Evolutionary conservation across 148 eudicot species (phyloP).

Genomic region (Drosera capensis): DNA sequence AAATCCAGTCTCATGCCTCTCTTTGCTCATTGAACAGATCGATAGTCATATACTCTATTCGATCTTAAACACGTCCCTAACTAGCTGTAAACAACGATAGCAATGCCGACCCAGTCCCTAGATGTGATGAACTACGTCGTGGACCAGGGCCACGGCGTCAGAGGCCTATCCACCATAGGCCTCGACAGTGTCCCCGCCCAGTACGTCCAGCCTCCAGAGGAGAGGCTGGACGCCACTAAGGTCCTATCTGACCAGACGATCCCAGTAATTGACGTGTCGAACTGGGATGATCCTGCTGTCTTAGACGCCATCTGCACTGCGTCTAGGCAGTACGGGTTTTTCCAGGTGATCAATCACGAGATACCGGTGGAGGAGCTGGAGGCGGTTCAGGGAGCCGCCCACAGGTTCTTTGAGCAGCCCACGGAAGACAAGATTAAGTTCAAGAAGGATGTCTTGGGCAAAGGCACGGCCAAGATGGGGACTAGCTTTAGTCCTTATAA

Average conservation of each 20-base stretch:
- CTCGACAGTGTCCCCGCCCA: background rate
- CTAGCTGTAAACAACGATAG: too few species aligned
- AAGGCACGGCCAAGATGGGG: slow-evolving; percentile 10
- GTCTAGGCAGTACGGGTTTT: slow-evolving; percentile 15
- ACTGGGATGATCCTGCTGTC: slow-evolving; percentile 10
- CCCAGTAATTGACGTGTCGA: slow-evolving; percentile 14
- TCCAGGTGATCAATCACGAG: slow-evolving; percentile 16
- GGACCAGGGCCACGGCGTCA: slow-evolving; percentile 3
- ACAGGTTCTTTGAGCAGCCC: slow-evolving; percentile 14
- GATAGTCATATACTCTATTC: too few species aligned
- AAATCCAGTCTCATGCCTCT: too few species aligned
- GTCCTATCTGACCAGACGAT: slow-evolving; percentile 6
- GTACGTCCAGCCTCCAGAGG: slow-evolving; percentile 4
- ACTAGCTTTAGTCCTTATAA: slow-evolving; percentile 25
- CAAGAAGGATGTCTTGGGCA: slow-evolving; percentile 6
- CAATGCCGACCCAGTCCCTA: slow-evolving; percentile 3
- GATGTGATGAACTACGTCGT: slow-evolving; percentile 3
- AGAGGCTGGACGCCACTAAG: slow-evolving; percentile 1
- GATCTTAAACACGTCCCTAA: too few species aligned
- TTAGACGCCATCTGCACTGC: slow-evolving; percentile 8
- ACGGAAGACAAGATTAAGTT: slow-evolving; percentile 12
- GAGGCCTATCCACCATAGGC: slow-evolving; percentile 1
- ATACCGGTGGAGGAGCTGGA: slow-evolving; percentile 14
- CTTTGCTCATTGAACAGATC: too few species aligned
- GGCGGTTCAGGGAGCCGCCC: slow-evolving; percentile 10